Percentiles rank a stretch among this genome's conserved stretches.
Conservation (phyloP, 2,329 filamentous ascomycete genomes). For the Golovinomyces cichoracearum region DNA sequence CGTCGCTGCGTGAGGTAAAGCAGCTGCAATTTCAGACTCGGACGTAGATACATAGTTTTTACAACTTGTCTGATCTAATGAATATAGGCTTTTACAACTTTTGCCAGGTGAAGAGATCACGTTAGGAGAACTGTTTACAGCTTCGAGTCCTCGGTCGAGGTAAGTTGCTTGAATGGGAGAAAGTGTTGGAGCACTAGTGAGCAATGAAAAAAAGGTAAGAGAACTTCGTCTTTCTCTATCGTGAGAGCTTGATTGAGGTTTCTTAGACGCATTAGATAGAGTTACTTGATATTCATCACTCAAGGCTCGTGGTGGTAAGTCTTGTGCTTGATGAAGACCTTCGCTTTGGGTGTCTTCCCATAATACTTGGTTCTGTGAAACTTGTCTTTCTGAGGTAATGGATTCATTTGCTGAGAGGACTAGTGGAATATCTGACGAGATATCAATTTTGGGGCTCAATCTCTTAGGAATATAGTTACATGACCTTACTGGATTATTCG, state of each 20-base stretch:
- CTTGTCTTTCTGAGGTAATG: no score
- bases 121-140: background rate
- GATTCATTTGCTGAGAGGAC: no score
- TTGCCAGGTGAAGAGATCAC: conserved; percentile 3
- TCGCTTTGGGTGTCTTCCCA: no score
- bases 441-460: no score
- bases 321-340: no score
- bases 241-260: conserved; percentile 5
- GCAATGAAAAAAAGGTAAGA: conserved; percentile 12
- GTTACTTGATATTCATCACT: conserved; percentile 3
- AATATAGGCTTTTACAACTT: conserved; percentile 4
- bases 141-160: background rate
- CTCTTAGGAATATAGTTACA: no score
- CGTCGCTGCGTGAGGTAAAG: conserved; percentile 15
- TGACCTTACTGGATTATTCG: no score
- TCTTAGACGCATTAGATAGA: no score
- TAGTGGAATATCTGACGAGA: no score
- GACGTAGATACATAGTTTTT: background rate
- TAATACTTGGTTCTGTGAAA: no score
- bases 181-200: conserved; percentile 10
- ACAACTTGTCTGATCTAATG: no score
- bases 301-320: conserved; percentile 3
- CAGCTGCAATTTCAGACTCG: conserved; percentile 6
- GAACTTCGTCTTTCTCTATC: conserved; percentile 9
- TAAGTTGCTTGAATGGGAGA: conserved; percentile 9